Evolutionary conservation across 306 rosid genomes (phyloP), one percentile per base, ranked within the genome.

Genomic region (Erythrophleum fordii): DNA sequence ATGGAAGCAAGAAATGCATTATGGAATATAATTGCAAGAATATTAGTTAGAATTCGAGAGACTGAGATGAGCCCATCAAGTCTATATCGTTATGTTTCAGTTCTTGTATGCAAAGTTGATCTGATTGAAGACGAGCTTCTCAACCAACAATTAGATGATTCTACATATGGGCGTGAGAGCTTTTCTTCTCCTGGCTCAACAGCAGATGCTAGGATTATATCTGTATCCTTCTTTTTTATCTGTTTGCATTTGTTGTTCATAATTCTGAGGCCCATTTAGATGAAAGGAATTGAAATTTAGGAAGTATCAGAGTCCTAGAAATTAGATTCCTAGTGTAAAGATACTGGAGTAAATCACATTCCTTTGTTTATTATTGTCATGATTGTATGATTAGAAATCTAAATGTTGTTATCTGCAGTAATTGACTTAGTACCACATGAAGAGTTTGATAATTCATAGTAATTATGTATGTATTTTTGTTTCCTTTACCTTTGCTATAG

Each of bases 101-200:
- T 92, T 72, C 84, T 95, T 78, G 92, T 89, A 29, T 65, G 77
- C 83, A 95, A 87, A 86, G 72, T 83, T 42, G 97, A 92, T 82
- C 88, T 85, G 66, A 95, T 95, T 51, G 99, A 95, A 83, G 97
- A 95, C 71, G 97, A 91, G 80, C 97, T 92, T 85, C 91, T 95
- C 28, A 89, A 90, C 79, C 75, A 51, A 44, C 89, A 80, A 78
- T 61, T 81, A 61, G 85, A 44, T 69, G 81, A 79, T 80, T 80
- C 85, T 31, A 53, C 84, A 39, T 62, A 81, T 76, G 86, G 76
- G 53, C 83, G 77, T 18, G 80, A 82, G 72, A 82, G 31, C 51
- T 69, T 55, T 76, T 56, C 65, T 69, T 53, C 77, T 70, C 29
- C 86, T 61, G 76, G 86, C 68, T 48, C 73, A 69, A 79, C 80